Conservation (phyloP, 2,329 filamentous ascomycete species). For the Fusarium tjaetaba region DNA sequence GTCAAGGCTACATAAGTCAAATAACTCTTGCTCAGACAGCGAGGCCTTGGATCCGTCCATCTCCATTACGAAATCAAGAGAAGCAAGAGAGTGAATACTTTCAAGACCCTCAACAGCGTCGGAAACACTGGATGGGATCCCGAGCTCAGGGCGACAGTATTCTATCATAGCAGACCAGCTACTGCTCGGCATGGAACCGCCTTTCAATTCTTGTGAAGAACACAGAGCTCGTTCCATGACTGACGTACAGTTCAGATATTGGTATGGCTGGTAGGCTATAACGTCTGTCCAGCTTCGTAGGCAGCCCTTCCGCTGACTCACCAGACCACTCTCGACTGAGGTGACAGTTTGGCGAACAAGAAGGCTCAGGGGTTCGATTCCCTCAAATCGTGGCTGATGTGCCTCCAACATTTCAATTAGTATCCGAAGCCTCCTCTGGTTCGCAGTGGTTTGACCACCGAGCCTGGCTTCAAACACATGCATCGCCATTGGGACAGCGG, state of each 20-base stretch:
- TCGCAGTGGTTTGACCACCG: not conserved
- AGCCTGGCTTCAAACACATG: not conserved
- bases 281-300: not conserved
- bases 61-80: not conserved
- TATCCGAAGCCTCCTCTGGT: not conserved
- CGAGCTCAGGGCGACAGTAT: not conserved
- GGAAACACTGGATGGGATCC: not conserved
- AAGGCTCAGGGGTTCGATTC: not conserved
- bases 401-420: not conserved
- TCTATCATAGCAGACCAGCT: not conserved
- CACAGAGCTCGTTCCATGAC: not conserved
- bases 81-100: not conserved
- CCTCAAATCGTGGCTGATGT: not conserved
- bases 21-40: not conserved
- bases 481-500: not conserved
- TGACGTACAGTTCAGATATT: not conserved
- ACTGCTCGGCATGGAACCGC: not conserved
- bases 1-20: not conserved
- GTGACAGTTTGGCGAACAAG: not conserved
- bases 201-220: not conserved
- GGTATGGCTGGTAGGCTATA: not conserved
- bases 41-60: not conserved
- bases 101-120: not conserved
- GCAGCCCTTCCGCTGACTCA: not conserved
- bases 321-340: not conserved